Conservation (phyloP, 192 early-diverging fungal species). For the Mortierella antarctica region DNA sequence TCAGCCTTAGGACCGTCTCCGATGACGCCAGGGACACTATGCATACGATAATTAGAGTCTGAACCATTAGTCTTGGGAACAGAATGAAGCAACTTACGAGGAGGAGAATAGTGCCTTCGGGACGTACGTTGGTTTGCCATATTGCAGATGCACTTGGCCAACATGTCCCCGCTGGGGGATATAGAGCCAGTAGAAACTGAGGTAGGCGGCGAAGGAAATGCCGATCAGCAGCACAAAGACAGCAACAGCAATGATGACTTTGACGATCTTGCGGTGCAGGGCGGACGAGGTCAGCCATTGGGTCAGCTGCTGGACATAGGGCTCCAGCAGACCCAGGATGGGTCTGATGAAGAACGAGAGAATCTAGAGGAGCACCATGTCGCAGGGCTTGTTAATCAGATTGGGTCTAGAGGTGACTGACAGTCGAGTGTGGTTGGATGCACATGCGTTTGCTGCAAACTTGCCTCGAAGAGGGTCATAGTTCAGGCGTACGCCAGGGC, state of each 20-base stretch:
- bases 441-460: neutral
- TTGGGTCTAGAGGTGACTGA: neutral
- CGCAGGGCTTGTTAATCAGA: no score
- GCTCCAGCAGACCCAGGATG: conserved; percentile 47
- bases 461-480: conserved; percentile 51
- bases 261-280: conserved; percentile 54
- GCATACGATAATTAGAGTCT: neutral
- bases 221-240: conserved; percentile 35
- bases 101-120: neutral
- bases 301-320: conserved; percentile 47
- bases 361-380: conserved; percentile 19
- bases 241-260: conserved; percentile 44
- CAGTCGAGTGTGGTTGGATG: neutral
- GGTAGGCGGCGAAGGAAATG: conserved; percentile 49
- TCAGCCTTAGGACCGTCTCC: conserved; percentile 30
- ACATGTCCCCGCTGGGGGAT: conserved; percentile 57
- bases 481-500: no score
- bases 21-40: conserved; percentile 35
- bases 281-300: conserved; percentile 52
- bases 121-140: conserved; percentile 47
- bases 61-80: neutral
- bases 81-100: neutral
- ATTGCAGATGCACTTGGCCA: conserved; percentile 57
- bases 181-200: conserved; percentile 58
- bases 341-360: conserved; percentile 57